Conservation (phyloP, 257 asterid genomes). For the Solanum ossicruentum region DNA sequence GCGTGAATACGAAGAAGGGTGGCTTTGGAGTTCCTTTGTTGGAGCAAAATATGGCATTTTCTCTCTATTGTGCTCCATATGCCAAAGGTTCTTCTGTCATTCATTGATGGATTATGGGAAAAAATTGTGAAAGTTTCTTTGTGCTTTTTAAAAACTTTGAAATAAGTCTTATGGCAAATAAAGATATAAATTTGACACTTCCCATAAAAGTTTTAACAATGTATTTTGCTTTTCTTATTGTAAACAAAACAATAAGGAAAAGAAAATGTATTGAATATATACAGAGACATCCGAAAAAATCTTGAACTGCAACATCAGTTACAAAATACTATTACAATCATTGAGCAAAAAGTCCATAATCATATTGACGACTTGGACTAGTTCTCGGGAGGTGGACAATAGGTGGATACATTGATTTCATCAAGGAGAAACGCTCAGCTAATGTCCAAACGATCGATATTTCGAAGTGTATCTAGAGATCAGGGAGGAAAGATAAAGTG, state of each 20-base stretch:
- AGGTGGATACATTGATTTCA: not conserved
- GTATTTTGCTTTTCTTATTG: not conserved
- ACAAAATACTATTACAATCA: not conserved
- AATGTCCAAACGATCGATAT: conserved; percentile 66
- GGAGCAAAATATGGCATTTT: conserved; percentile 59
- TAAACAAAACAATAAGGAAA: not conserved
- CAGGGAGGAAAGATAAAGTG: conserved; percentile 11
- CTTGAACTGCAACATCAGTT: not conserved
- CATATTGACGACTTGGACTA: not conserved
- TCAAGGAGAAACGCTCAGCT: conserved; percentile 15
- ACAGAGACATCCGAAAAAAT: not conserved
- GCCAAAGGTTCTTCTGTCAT: conserved; percentile 6
- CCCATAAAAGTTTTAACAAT: no score
- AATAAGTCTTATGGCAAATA: not conserved
- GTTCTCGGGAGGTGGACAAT: not conserved
- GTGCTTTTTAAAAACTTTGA: not conserved
- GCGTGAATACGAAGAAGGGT: conserved; percentile 67
- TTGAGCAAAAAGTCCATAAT: not conserved
- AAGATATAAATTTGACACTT: not conserved
- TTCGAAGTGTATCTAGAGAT: conserved; percentile 83
- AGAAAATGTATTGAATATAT: not conserved
- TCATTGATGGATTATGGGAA: conserved; percentile 5
- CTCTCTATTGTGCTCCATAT: conserved; percentile 58
- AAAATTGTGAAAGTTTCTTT: no score
- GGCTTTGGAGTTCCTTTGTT: conserved; percentile 27